Conservation (phyloP, 306 rosid species). For the Lathyrus sativus region DNA sequence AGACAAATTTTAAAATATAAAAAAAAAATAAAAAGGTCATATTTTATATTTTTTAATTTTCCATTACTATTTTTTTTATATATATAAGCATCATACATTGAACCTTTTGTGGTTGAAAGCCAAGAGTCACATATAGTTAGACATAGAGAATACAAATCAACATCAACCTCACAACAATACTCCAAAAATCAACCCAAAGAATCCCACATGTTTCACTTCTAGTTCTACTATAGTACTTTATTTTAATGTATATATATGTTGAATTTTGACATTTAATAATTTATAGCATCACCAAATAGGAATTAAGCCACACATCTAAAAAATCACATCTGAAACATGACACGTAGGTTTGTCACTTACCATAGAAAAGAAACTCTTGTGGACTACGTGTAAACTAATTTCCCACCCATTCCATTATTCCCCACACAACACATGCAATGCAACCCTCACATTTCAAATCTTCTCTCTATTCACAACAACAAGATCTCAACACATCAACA, state of each 20-base stretch:
- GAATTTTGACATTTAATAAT: conserved; percentile 28
- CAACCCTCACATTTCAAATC: conserved; percentile 22
- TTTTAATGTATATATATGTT: conserved; percentile 19
- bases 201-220: conserved; percentile 3
- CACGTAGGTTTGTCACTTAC: conserved; percentile 74
- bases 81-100: neutral
- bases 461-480: neutral
- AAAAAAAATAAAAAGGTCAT: too few relatives aligned
- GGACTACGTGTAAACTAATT: conserved; percentile 67
- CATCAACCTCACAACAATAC: conserved; percentile 54
- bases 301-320: conserved; percentile 55
- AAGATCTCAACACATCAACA: conserved; percentile 2
- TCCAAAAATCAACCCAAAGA: conserved; percentile 53
- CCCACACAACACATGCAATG: conserved; percentile 36
- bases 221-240: neutral
- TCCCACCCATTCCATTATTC: conserved; percentile 64
- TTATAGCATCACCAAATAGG: conserved; percentile 6
- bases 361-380: conserved; percentile 50
- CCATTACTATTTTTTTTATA: neutral
- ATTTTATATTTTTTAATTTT: neutral
- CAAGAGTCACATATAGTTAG: conserved; percentile 17
- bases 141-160: conserved; percentile 37
- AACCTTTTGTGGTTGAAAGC: conserved; percentile 24
- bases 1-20: neutral
- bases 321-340: conserved; percentile 46